phyloP scores from a whole-genome alignment of 495 filamentous ascomycete species.

The Podospora pseudoanserina region DNA sequence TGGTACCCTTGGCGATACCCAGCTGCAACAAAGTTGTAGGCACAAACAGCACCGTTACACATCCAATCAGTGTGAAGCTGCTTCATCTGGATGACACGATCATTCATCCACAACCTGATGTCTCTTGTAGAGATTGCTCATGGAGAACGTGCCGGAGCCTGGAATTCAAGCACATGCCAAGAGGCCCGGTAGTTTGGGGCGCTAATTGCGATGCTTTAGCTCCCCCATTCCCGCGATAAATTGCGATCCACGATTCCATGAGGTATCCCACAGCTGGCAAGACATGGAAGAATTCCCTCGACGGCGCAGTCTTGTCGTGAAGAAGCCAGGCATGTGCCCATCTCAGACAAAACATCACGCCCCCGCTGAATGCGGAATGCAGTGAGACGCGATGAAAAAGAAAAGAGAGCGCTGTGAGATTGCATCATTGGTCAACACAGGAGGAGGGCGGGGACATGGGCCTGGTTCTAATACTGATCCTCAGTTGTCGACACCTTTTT shows the following conservation, averaged over 20 bases:
- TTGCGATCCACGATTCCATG: not conserved
- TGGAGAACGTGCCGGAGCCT: not conserved
- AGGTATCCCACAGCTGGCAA: not conserved
- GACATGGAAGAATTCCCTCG: not conserved
- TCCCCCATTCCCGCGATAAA: not conserved
- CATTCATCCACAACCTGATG: not conserved
- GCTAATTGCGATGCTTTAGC: not conserved
- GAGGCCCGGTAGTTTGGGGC: not conserved
- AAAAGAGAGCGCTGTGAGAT: not conserved
- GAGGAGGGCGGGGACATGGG: not conserved
- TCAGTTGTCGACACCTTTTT: conserved; percentile 4
- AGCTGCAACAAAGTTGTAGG: not conserved
- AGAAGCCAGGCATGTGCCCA: not conserved
- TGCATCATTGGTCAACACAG: not conserved
- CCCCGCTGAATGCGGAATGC: not conserved
- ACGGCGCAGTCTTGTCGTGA: not conserved
- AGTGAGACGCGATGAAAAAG: not conserved
- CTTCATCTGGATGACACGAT: not conserved
- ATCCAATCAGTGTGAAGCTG: not conserved
- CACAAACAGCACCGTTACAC: too few species aligned
- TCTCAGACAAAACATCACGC: not conserved
- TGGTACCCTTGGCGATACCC: not conserved
- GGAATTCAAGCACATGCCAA: not conserved
- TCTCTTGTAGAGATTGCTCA: too few species aligned
- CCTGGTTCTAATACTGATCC: conserved; percentile 11